Evolutionary conservation across 495 filamentous ascomycete genomes (phyloP).

Genomic region (Daldinia childiae): DNA sequence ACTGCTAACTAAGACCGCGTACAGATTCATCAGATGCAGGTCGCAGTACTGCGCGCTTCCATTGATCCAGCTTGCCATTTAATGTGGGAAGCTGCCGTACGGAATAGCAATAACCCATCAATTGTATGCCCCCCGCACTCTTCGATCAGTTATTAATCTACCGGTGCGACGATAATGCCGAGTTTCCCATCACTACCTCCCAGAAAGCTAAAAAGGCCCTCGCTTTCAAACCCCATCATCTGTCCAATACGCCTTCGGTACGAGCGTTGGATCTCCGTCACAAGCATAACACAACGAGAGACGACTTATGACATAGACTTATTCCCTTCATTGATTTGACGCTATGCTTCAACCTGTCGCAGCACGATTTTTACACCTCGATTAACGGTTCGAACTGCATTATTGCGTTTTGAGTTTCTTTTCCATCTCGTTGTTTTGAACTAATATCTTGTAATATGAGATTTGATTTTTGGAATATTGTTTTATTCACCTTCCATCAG

Average conservation of each 20-base stretch:
- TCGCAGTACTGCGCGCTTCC: slow-evolving; percentile 44
- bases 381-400: slow-evolving; percentile 31
- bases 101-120: background rate
- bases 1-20: slow-evolving; percentile 21
- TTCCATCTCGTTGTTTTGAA: slow-evolving; percentile 28
- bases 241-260: slow-evolving; percentile 15
- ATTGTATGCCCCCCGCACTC: background rate
- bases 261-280: slow-evolving; percentile 38
- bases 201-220: background rate
- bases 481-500: slow-evolving; percentile 36
- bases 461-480: slow-evolving; percentile 42
- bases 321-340: slow-evolving; percentile 37
- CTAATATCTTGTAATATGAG: slow-evolving; percentile 48
- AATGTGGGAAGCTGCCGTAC: background rate
- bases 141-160: background rate
- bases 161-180: background rate
- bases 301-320: slow-evolving; percentile 45
- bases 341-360: slow-evolving; percentile 24
- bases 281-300: slow-evolving; percentile 40
- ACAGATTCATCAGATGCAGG: slow-evolving; percentile 51
- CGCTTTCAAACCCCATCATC: slow-evolving; percentile 5
- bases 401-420: slow-evolving; percentile 13
- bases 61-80: slow-evolving; percentile 22
- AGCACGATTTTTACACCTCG: slow-evolving; percentile 31
- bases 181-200: background rate